Evolutionary conservation across 169 alveolate genomes (phyloP).

Genomic region (Plasmodium vinckei): DNA sequence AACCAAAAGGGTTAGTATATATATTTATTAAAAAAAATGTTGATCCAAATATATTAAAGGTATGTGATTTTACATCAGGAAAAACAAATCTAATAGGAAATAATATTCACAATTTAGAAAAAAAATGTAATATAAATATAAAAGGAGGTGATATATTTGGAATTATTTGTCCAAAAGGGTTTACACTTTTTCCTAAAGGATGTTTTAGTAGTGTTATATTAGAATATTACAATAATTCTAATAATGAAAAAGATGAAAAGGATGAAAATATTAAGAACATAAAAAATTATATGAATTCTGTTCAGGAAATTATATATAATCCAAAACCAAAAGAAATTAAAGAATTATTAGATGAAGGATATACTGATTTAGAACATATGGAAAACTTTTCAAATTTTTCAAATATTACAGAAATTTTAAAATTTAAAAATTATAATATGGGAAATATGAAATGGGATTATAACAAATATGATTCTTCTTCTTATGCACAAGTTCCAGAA

Average conservation of each 20-base stretch:
- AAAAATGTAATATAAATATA: slow-evolving; percentile 27
- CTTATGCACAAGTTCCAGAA: slow-evolving; percentile 42
- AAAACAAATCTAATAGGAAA: slow-evolving; percentile 8
- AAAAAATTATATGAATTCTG: slow-evolving; percentile 2
- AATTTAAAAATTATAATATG: slow-evolving; percentile 47
- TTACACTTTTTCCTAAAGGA: slow-evolving; percentile 35
- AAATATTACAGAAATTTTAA: slow-evolving; percentile 41
- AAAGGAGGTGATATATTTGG: slow-evolving; percentile 63
- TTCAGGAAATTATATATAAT: slow-evolving; percentile 1
- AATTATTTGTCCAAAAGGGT: slow-evolving; percentile 56
- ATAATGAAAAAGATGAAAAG: slow-evolving; percentile 3
- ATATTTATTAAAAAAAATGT: slow-evolving; percentile 22
- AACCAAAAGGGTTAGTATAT: slow-evolving; percentile 42
- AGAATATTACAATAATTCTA: slow-evolving; percentile 26
- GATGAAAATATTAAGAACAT: slow-evolving; percentile 5
- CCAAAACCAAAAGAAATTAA: slow-evolving; percentile 15
- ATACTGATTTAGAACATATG: slow-evolving; percentile 10
- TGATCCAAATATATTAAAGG: background rate
- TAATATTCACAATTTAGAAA: slow-evolving; percentile 3
- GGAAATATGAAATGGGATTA: slow-evolving; percentile 30
- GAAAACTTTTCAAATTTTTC: slow-evolving; percentile 13
- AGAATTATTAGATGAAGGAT: slow-evolving; percentile 14
- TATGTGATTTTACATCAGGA: slow-evolving; percentile 65
- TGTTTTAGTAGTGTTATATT: slow-evolving; percentile 41
- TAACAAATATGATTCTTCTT: slow-evolving; percentile 13